Evolutionary conservation across 2,329 filamentous ascomycete species (phyloP).

Genomic region (Ceratocystis huliohia): DNA sequence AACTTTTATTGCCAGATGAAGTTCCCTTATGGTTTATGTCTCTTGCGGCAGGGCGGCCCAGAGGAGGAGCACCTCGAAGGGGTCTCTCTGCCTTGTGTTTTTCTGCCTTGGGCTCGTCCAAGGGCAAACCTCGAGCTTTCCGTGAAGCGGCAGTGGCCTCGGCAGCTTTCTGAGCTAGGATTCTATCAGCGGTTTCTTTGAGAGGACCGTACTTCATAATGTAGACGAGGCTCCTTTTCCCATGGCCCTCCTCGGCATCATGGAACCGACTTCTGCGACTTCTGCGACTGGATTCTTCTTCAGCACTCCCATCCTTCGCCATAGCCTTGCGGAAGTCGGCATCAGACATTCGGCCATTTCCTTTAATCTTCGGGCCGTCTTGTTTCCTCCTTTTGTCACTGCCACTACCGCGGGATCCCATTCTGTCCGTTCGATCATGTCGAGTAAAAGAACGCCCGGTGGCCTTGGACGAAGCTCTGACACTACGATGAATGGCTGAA

Average conservation of each 20-base stretch:
- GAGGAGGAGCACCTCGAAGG: neutral
- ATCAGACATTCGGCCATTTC: conserved; percentile 2
- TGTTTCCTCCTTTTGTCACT: neutral
- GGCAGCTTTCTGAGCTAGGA: conserved; percentile 16
- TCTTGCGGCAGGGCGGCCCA: neutral
- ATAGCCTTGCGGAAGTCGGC: conserved; percentile 25
- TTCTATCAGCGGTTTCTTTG: conserved; percentile 25
- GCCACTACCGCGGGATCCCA: neutral
- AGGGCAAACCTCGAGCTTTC: conserved; percentile 7
- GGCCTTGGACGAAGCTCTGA: conserved; percentile 26
- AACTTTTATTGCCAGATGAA: neutral
- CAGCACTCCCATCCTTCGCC: conserved; percentile 24
- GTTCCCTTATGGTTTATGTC: too few species aligned
- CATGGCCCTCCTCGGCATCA: conserved; percentile 37
- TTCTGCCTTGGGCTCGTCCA: neutral
- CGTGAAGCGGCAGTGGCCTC: conserved; percentile 15
- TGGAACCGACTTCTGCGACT: conserved; percentile 41
- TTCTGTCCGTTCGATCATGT: conserved; percentile 8
- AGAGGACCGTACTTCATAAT: conserved; percentile 37
- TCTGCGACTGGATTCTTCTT: conserved; percentile 29
- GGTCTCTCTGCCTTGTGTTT: neutral
- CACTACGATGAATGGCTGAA: conserved; percentile 56
- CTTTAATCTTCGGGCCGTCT: neutral
- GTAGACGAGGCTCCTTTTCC: conserved; percentile 45
- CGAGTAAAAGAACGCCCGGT: neutral